Base-by-base conservation (phyloP, 345 rosid genomes). In the Linum tenue region DNA sequence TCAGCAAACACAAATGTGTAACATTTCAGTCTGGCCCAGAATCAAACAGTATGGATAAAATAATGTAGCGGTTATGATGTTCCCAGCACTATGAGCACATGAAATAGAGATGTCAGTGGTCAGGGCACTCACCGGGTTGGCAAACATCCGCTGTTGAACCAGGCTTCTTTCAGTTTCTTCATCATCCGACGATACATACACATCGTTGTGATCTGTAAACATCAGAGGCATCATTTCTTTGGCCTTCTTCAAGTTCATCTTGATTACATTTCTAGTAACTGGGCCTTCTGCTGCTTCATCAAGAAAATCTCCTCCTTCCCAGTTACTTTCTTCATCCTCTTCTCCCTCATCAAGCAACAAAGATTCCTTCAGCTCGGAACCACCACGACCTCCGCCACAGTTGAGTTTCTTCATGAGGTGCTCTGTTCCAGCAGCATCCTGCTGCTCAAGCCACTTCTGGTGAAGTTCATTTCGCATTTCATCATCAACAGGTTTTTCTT, bases 401-500 rank as follows among this genome's bases (percentile, higher is more conserved):
- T 84, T 84, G 42, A 90, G 80, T 83, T 78, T 88, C 67, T 77
- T 83, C 78, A 90, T 67, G 70, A 94, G 84, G 50, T 85, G 84
- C 68, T 87, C 89, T 72, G 96, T 94, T 76, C 92, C 90, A 64
- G 69, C 83, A 75, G 83, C 88, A 82, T 94, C 97, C 72, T 88
- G 96, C 77, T 79, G 86, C 72, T 90, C 94, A 61, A 90, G 88
- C 90, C 97, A 90, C 71, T 83, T 78, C 79, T 90, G 99, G 83
- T 94, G 99, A 76, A 88, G 91, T 70, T 86, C 82, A 73, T 82
- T 83, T 31, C 97, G 95, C 76, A 67, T 84, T 66, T 94, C 97
- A 72, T 68, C 77, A 67, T 94, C 99, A 64, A 69, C 60, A 50
- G 79, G 80, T 65, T 83, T 81, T 82, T 94, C 99, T 65, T 83